phyloP scores from a whole-genome alignment of 2,329 filamentous ascomycete genomes.

The Pseudomassariella vexata region DNA sequence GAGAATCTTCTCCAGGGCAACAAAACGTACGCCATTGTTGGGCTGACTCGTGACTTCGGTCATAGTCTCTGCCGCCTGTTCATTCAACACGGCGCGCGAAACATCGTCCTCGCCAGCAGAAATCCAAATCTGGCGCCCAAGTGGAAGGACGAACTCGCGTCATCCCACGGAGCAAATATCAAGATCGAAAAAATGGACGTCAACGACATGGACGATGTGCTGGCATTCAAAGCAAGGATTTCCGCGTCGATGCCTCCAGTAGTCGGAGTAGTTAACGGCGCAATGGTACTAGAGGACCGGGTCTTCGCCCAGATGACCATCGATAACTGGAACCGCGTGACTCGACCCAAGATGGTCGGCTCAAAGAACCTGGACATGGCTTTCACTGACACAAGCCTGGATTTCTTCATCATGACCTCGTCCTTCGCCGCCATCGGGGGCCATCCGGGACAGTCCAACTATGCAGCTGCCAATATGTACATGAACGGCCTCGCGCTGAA shows the following conservation, averaged over 20 bases:
- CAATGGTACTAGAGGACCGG: conserved; percentile 38
- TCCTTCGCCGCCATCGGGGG: conserved; percentile 38
- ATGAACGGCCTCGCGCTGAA: conserved; percentile 37
- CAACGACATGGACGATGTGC: conserved; percentile 20
- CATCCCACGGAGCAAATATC: conserved; percentile 14
- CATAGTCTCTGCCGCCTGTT: conserved; percentile 36
- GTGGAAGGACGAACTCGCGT: conserved; percentile 27
- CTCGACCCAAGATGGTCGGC: conserved; percentile 33
- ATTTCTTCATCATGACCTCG: conserved; percentile 42
- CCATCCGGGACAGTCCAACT: conserved; percentile 37
- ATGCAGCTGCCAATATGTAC: conserved; percentile 40
- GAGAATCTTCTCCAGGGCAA: conserved; percentile 20
- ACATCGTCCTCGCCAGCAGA: conserved; percentile 34
- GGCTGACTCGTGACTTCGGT: conserved; percentile 37
- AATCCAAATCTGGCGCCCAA: conserved; percentile 20
- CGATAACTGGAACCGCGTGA: conserved; percentile 29
- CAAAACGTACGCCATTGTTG: conserved; percentile 33
- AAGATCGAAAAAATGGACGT: conserved; percentile 20
- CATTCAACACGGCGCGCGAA: conserved; percentile 27
- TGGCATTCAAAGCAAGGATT: conserved; percentile 17
- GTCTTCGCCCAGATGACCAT: conserved; percentile 35
- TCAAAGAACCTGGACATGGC: conserved; percentile 31
- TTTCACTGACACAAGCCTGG: conserved; percentile 26
- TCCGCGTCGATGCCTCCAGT: conserved; percentile 21
- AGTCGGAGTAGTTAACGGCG: conserved; percentile 35